These are phyloP conservation scores for Aspergillus amoenus DNA, from an alignment of 2,329 filamentous ascomycete genomes.

Conservation along the genomic window DNA sequence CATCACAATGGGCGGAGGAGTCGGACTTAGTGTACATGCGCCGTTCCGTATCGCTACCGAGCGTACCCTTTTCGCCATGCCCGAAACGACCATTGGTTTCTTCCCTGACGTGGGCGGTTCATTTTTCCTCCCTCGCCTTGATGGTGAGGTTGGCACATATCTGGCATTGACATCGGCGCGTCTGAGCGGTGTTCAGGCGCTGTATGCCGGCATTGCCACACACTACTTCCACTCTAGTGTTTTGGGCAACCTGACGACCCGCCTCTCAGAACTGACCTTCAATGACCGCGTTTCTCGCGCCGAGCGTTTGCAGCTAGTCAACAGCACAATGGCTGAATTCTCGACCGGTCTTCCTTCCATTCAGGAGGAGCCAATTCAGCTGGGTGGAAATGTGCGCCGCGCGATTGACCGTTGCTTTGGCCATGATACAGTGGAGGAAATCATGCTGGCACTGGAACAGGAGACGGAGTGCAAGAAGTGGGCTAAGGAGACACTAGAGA, in stretches of 20 bases:
- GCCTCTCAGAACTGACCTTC: slow-evolving; percentile 87
- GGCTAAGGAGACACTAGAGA: slow-evolving; percentile 75
- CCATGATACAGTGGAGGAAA: slow-evolving; percentile 65
- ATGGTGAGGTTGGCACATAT: slow-evolving; percentile 85
- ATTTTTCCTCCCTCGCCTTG: slow-evolving; percentile 90
- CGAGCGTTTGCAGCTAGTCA: slow-evolving; percentile 69
- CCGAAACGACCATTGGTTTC: slow-evolving; percentile 96
- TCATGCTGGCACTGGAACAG: slow-evolving; percentile 65
- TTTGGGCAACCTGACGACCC: slow-evolving; percentile 75
- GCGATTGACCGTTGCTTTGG: slow-evolving; percentile 84
- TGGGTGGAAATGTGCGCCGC: slow-evolving; percentile 69
- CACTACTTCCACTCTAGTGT: slow-evolving; percentile 94
- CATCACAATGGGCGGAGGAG: slow-evolving; percentile 96
- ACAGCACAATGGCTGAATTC: slow-evolving; percentile 89
- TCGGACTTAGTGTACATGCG: slow-evolving; percentile 89
- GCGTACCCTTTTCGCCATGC: slow-evolving; percentile 95
- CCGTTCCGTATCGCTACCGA: slow-evolving; percentile 97
- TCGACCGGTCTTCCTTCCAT: slow-evolving; percentile 71
- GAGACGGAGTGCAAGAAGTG: slow-evolving; percentile 63
- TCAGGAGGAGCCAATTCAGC: slow-evolving; percentile 61
- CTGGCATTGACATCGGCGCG: slow-evolving; percentile 86
- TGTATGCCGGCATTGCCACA: slow-evolving; percentile 89
- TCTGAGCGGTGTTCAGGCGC: slow-evolving; percentile 77
- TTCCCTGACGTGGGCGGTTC: slow-evolving; percentile 97
- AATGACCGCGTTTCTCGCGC: slow-evolving; percentile 67